phyloP scores from a whole-genome alignment of 768 basidiomycete species.

The Russula sp. region DNA sequence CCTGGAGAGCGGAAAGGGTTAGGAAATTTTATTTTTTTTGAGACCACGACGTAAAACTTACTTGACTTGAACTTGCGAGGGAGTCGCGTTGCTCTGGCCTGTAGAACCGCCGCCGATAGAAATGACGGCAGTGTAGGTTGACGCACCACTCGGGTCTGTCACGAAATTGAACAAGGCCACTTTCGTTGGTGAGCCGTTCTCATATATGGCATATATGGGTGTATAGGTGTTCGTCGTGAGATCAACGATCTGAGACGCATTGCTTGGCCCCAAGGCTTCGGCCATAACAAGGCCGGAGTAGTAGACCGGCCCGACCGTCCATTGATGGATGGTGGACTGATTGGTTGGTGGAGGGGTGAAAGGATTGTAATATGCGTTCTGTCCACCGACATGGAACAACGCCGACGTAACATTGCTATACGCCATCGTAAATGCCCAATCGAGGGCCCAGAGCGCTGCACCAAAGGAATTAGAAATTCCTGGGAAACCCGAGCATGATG shows the following conservation, averaged over 20 bases:
- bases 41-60: slow-evolving; percentile 28
- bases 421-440: slow-evolving; percentile 50
- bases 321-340: slow-evolving; percentile 51
- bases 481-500: slow-evolving; percentile 44
- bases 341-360: slow-evolving; percentile 47
- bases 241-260: slow-evolving; percentile 61
- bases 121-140: slow-evolving; percentile 47
- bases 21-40: not conserved
- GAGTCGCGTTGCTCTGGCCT: slow-evolving; percentile 36
- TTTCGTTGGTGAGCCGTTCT: slow-evolving; percentile 54
- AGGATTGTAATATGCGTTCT: slow-evolving; percentile 57
- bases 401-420: slow-evolving; percentile 41
- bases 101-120: slow-evolving; percentile 41
- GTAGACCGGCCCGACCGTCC: slow-evolving; percentile 70
- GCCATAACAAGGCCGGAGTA: slow-evolving; percentile 68
- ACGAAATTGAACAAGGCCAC: slow-evolving; percentile 72
- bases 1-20: slow-evolving; percentile 29
- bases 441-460: slow-evolving; percentile 48
- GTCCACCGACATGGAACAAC: slow-evolving; percentile 52
- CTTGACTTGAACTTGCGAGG: slow-evolving; percentile 50
- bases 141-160: slow-evolving; percentile 50
- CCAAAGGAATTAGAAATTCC: slow-evolving; percentile 55
- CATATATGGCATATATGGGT: slow-evolving; percentile 67
- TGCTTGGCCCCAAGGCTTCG: slow-evolving; percentile 60
- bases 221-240: slow-evolving; percentile 44